Base-by-base conservation (phyloP, 148 eudicot species). In the Amaranthus hypochondriacus region DNA sequence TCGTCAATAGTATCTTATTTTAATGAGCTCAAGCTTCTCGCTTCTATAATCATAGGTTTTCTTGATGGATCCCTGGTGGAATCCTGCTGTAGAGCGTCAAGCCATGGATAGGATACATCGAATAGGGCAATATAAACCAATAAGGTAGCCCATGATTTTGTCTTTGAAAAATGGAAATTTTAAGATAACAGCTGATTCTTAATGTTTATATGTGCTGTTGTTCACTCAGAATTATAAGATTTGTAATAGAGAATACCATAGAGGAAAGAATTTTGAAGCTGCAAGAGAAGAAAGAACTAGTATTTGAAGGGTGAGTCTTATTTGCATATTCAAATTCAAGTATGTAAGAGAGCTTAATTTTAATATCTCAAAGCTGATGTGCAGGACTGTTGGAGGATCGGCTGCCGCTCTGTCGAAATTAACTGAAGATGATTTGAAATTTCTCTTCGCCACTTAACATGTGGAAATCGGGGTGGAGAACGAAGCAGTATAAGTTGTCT, bases 31-130 rank as follows among this genome's bases (percentile, higher is more conserved):
- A 49, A 55, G 62, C 60, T 42, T 50, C n/a, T 44, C 54, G 13
- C 69, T 44, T 56, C 6, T 54, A 58, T 58, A 63, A 65, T 52
- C 47, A 3, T 63, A 94, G 98, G 98, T 95, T 69, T 95, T 95
- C 84, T 75, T 95, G 88, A 95, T 95, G 98, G 98, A 95, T 75
- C 98, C 98, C 1, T 95, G 98, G 97, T 95, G 97, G 98, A 95
- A 95, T 83, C 97, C 97, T 4, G 98, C 97, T 43, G 87, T 76
- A 50, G 98, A 95, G 83, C 77, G 89, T 82, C 98, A 95, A 79
- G 98, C 98, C 60, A 93, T 89, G 84, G 98, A 95, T 73, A 87
- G 98, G 78, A 92, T 94, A 50, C 96, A 94, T 75, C 81, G 97
- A 79, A 94, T 94, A 49, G 98, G 98, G 73, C 98, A 94, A 71